Conservation (phyloP, 192 early-diverging fungal genomes). For the Backusella tuberculispora region DNA sequence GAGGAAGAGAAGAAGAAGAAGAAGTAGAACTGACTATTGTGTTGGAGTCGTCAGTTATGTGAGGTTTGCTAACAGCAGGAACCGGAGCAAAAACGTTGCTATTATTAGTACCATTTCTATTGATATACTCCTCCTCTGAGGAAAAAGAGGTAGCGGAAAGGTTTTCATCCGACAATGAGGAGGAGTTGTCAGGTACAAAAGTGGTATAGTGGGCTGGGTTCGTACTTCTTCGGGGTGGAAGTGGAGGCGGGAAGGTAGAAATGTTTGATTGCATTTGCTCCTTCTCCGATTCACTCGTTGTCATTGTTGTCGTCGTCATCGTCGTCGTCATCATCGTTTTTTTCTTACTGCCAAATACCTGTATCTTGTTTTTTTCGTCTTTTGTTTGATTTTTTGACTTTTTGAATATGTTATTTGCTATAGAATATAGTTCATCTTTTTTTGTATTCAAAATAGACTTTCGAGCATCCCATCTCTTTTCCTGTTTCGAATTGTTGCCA, state of each 20-base stretch:
- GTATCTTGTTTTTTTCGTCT: not conserved
- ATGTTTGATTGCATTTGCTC: constrained; percentile 1
- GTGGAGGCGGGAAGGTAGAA: not conserved
- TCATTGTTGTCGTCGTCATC: not conserved
- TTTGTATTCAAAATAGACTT: constrained; percentile 9
- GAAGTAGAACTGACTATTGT: not conserved
- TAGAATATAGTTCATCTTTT: not conserved
- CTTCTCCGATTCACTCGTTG: not conserved
- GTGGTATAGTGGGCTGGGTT: not conserved
- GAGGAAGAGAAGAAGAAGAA: not conserved
- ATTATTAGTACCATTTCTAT: no score
- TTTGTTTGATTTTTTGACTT: not conserved
- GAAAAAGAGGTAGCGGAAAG: not conserved
- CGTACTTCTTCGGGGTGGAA: not conserved
- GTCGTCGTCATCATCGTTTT: not conserved
- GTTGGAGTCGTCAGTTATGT: not conserved
- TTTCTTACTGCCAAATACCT: no score
- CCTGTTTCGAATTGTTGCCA: not conserved
- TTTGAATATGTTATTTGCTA: not conserved
- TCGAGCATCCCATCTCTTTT: not conserved
- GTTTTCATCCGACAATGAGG: not conserved
- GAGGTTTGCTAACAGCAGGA: constrained; percentile 6
- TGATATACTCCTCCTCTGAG: not conserved
- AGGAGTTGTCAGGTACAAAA: not conserved
- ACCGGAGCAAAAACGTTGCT: not conserved